These are phyloP conservation scores for Diatrype stigma DNA, from an alignment of 2,329 filamentous ascomycete genomes.

Conservation along the genomic window DNA sequence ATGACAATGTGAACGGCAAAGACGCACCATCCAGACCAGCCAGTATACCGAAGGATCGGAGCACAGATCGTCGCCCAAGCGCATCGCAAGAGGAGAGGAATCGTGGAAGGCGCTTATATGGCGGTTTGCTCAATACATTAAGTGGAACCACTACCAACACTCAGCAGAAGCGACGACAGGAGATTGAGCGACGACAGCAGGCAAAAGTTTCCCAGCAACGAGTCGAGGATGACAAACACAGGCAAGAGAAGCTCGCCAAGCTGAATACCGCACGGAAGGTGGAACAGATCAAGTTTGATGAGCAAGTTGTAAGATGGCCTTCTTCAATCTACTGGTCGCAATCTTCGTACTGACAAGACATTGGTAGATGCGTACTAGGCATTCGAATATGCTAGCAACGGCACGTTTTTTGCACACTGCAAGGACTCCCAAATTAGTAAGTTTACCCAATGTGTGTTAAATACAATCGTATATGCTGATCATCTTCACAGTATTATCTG, in stretches of 20 bases:
- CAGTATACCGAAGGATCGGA: constrained; percentile 9
- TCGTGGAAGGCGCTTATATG: constrained; percentile 81
- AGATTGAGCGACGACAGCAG: constrained; percentile 79
- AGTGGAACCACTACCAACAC: constrained; percentile 64
- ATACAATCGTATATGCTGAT: constrained; percentile 1
- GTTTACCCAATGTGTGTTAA: constrained; percentile 28
- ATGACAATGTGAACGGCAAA: constrained; percentile 10
- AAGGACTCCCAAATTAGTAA: constrained; percentile 68
- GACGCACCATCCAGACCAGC: constrained; percentile 8
- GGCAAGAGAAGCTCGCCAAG: constrained; percentile 61
- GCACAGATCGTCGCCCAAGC: constrained; percentile 34
- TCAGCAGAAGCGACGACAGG: constrained; percentile 66
- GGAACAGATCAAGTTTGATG: constrained; percentile 73
- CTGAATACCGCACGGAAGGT: constrained; percentile 56
- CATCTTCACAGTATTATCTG: constrained; percentile 65
- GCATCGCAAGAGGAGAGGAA: constrained; percentile 69
- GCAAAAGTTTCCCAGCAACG: constrained; percentile 71
- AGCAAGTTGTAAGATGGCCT: constrained; percentile 62
- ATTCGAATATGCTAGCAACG: constrained; percentile 65
- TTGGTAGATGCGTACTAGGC: constrained; percentile 66
- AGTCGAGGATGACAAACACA: constrained; percentile 64
- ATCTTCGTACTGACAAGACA: constrained; percentile 20
- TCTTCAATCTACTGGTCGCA: not conserved
- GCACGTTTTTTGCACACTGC: constrained; percentile 72
- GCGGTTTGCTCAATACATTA: constrained; percentile 72